Evolutionary conservation across 164 flowering plant genomes (phyloP).

Genomic region (grape (Vitis vinifera)): DNA sequence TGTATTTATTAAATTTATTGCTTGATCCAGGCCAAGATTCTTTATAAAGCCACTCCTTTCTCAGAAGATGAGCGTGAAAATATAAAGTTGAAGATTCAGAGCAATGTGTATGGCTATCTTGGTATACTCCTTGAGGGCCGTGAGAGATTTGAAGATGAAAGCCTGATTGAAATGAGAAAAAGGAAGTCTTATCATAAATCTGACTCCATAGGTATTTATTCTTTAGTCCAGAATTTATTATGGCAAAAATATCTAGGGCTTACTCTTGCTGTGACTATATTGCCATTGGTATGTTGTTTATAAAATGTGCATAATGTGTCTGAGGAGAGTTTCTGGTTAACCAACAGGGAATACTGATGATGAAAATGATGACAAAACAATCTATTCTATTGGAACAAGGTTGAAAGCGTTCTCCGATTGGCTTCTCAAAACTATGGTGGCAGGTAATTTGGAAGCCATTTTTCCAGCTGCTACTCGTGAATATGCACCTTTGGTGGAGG

Average conservation of each 20-base stretch:
- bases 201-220: slow-evolving; percentile 31
- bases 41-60: slow-evolving; percentile 72
- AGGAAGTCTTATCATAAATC: slow-evolving; percentile 26
- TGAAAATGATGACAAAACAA: slow-evolving; percentile 28
- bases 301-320: background rate
- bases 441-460: slow-evolving; percentile 84
- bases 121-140: slow-evolving; percentile 97
- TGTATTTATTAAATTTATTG: background rate
- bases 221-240: background rate
- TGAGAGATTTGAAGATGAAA: slow-evolving; percentile 93
- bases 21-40: slow-evolving; percentile 77
- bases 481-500: slow-evolving; percentile 90
- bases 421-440: slow-evolving; percentile 84
- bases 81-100: slow-evolving; percentile 80
- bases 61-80: slow-evolving; percentile 74
- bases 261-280: background rate
- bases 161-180: slow-evolving; percentile 34
- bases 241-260: background rate
- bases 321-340: slow-evolving; percentile 8
- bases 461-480: slow-evolving; percentile 97
- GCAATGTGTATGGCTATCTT: slow-evolving; percentile 81
- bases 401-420: slow-evolving; percentile 86
- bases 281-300: background rate
- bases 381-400: slow-evolving; percentile 68
- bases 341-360: slow-evolving; percentile 35